Evolutionary conservation across 2,329 filamentous ascomycete species (phyloP), one percentile per base, ranked within the genome.

Genomic region (Ophiosphaerella korrae): DNA sequence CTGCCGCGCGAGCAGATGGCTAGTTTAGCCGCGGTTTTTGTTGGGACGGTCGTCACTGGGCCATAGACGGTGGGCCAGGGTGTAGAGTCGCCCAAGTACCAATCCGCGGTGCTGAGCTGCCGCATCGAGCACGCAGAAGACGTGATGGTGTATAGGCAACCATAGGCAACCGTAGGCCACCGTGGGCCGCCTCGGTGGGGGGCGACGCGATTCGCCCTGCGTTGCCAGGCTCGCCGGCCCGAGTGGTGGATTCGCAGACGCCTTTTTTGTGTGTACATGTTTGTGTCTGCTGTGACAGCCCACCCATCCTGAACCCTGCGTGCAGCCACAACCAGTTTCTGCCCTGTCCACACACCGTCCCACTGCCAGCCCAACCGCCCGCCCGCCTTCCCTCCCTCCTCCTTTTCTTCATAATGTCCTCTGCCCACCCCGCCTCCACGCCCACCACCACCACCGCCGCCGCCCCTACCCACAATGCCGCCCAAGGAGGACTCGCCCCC

Each of bases 401-500:
- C 46, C 48, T 59, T 44, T 51, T 55, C 29, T 61, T 54, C 67
- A 67, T 52, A 60, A 72, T 73, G 69, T 70, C 70, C 60, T 47
- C 58, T 33, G 54, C 59, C 49, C 57, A 60, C 45, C 56, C 55
- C 53, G 41, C 57, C 55, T 56, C 53, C 57, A 53, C 58, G 37
- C 56, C 60, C 23, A 63, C 59, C 3, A 55, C 53, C 36, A 53
- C 55, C 42, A 41, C 72, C 16, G 73, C 70, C 2, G 57, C 68
- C 50, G 55, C 61, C 44, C 59, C 58, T 60, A 62, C 74, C 72
- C 23, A 34, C 14, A 26, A 77, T 75, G 72, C 74, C 75, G 57
- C 75, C 77, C 65, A 79, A 74, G 68, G 77, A 80, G 62, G 76
- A 75, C 66, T 75, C 73, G 43, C 78, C 78, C 52, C 78, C 78